phyloP scores from a whole-genome alignment of 176 grass and related monocot genomes.

The Cymbopogon citratus region DNA sequence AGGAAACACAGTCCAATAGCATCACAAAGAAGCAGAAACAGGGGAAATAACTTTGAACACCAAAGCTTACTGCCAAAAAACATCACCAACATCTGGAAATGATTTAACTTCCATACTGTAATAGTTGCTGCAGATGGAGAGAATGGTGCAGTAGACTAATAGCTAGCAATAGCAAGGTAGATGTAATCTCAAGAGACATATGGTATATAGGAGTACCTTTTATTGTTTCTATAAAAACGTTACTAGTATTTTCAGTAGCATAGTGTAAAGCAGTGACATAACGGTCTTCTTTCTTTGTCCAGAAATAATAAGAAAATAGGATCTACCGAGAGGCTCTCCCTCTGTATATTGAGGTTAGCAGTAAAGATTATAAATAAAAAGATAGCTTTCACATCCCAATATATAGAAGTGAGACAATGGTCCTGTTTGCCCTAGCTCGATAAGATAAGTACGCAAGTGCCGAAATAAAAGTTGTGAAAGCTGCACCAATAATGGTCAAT shows the following conservation, averaged over 20 bases:
- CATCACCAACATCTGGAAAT: neutral
- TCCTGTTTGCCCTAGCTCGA: neutral
- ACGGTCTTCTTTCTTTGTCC: neutral
- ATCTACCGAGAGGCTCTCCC: neutral
- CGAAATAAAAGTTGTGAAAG: neutral
- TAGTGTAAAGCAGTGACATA: neutral
- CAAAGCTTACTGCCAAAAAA: neutral
- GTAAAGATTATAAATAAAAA: neutral
- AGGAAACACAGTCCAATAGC: neutral
- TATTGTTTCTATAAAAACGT: neutral
- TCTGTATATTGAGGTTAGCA: neutral
- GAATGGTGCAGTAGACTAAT: neutral
- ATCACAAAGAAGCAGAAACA: neutral
- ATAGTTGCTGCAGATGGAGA: neutral
- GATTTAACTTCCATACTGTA: neutral
- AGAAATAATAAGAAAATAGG: neutral
- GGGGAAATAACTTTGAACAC: neutral
- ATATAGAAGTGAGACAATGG: neutral
- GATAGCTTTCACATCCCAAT: neutral
- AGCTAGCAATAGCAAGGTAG: neutral
- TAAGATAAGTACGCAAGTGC: neutral
- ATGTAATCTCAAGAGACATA: neutral
- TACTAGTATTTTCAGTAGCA: neutral
- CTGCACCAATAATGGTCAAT: neutral
- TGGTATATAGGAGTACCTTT: neutral